These are phyloP conservation scores for Trypanosoma platydactyli DNA, from an alignment of 208 protist species.

Conservation along the genomic window DNA sequence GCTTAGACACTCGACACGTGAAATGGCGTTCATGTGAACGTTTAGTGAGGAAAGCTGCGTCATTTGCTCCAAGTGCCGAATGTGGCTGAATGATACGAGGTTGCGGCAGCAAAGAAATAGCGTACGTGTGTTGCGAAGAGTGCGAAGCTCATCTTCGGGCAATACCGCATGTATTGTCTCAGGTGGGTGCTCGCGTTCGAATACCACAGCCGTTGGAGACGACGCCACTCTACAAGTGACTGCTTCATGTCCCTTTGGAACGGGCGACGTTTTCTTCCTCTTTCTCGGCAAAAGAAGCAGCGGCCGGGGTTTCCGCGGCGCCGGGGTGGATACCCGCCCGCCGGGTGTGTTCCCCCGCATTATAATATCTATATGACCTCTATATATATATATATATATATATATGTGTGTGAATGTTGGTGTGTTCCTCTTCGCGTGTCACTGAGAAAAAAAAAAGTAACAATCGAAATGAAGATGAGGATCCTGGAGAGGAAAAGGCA, in stretches of 20 bases:
- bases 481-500: too few relatives aligned
- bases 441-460: too few relatives aligned
- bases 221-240: constrained; percentile 5
- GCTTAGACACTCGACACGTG: constrained; percentile 33
- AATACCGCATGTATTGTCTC: constrained; percentile 11
- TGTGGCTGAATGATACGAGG: constrained; percentile 63
- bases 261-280: constrained; percentile 16
- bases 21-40: constrained; percentile 82
- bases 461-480: too few relatives aligned
- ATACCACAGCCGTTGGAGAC: constrained; percentile 7
- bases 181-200: constrained; percentile 4
- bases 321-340: constrained; percentile 8
- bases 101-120: constrained; percentile 70
- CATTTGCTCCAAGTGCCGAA: constrained; percentile 62
- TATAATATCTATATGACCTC: neutral
- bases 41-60: constrained; percentile 53
- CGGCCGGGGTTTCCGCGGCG: constrained; percentile 14
- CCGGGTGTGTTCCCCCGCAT: constrained; percentile 14
- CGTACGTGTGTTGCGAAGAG: constrained; percentile 43
- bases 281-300: neutral
- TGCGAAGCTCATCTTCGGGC: constrained; percentile 30
- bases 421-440: neutral
- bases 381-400: neutral
- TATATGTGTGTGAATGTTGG: neutral
- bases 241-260: neutral